phyloP scores from a whole-genome alignment of 179 eudicot species.

The Silene vulgaris region DNA sequence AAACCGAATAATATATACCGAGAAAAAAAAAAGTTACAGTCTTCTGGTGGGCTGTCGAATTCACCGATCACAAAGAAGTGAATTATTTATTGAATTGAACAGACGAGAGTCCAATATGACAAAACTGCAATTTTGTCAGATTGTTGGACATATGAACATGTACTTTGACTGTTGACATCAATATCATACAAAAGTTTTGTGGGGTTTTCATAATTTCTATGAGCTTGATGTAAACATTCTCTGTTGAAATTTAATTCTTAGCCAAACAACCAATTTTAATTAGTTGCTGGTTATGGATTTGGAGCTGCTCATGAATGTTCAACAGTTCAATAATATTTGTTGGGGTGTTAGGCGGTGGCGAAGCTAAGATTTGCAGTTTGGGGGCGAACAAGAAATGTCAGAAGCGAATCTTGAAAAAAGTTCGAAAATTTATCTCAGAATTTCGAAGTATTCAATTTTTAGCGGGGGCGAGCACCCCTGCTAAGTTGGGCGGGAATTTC shows the following conservation, averaged over 20 bases:
- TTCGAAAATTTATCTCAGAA: too few species aligned
- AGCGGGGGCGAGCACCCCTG: too few species aligned
- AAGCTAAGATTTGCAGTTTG: too few species aligned
- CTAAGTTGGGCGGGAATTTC: too few species aligned
- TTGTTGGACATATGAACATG: background rate
- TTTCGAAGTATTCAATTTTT: too few species aligned
- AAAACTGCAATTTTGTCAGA: slow-evolving; percentile 2
- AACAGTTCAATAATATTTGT: background rate
- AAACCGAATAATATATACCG: too few species aligned
- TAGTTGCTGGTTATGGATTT: background rate
- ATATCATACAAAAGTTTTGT: slow-evolving; percentile 18
- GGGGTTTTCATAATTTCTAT: slow-evolving; percentile 16
- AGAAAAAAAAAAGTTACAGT: too few species aligned
- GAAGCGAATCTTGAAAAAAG: too few species aligned
- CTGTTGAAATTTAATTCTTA: background rate
- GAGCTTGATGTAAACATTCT: background rate
- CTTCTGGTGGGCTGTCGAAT: background rate
- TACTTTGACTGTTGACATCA: background rate
- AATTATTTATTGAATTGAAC: background rate
- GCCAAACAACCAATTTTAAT: background rate
- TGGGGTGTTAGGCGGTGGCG: too few species aligned
- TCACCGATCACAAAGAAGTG: too few species aligned
- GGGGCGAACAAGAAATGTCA: too few species aligned
- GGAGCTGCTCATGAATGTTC: background rate
- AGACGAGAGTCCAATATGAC: slow-evolving; percentile 7